Conservation (phyloP, 352 stramenopile genomes). For the Phytophthora fragariaefolia region DNA sequence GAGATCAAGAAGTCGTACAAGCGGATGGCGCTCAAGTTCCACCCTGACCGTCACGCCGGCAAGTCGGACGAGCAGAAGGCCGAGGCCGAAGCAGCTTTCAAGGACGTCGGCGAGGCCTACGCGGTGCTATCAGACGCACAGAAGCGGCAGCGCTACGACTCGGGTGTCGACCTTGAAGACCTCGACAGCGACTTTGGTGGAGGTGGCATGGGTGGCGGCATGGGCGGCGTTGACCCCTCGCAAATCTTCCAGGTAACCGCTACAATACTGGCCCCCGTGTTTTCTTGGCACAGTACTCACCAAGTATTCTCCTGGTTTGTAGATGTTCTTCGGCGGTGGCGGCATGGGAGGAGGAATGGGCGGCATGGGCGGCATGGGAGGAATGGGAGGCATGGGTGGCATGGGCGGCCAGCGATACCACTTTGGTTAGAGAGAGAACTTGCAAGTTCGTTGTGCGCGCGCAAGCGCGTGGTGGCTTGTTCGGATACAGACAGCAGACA, state of each 20-base stretch:
- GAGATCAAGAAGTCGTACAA: slow-evolving; percentile 99
- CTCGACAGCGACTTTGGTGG: slow-evolving; percentile 89
- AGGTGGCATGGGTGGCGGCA: slow-evolving; percentile 79
- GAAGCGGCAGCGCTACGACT: slow-evolving; percentile 95
- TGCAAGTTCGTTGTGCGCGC: slow-evolving; percentile 18
- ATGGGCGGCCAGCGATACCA: slow-evolving; percentile 80
- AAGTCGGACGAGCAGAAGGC: slow-evolving; percentile 93
- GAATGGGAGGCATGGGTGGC: slow-evolving; percentile 44
- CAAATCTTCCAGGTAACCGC: slow-evolving; percentile 83
- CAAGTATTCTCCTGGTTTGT: slow-evolving; percentile 5
- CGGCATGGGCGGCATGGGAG: slow-evolving; percentile 51
- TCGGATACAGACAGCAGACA: slow-evolving; percentile 34
- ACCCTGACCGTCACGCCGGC: slow-evolving; percentile 95
- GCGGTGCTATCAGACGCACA: slow-evolving; percentile 94
- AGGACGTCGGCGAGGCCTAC: slow-evolving; percentile 97
- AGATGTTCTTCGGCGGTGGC: slow-evolving; percentile 85
- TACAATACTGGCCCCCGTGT: background rate
- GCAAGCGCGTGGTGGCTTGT: slow-evolving; percentile 31
- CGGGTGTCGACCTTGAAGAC: slow-evolving; percentile 94
- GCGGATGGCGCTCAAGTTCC: slow-evolving; percentile 93
- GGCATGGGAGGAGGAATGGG: slow-evolving; percentile 53
- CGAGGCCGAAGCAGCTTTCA: slow-evolving; percentile 93
- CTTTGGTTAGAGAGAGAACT: slow-evolving; percentile 66
- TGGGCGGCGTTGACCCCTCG: slow-evolving; percentile 82
- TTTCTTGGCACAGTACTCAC: slow-evolving; percentile 1